Conservation (phyloP, 306 rosid genomes). For the Trifolium pratense region DNA sequence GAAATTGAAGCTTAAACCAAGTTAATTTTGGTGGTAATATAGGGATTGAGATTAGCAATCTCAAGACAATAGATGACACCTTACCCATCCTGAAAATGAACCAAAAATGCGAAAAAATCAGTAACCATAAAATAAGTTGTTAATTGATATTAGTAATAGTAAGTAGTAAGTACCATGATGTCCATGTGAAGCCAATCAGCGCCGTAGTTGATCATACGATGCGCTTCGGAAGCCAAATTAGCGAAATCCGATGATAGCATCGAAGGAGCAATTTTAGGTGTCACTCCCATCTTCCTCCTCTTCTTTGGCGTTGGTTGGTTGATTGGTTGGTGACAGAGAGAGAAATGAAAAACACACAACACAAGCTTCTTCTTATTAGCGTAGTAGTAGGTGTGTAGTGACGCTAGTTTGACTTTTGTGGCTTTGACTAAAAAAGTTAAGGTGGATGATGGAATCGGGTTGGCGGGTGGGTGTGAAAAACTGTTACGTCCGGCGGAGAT, state of each 20-base stretch:
- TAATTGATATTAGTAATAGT: neutral
- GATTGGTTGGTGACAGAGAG: too few species aligned
- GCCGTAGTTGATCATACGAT: conserved; percentile 72
- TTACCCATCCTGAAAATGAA: conserved; percentile 93
- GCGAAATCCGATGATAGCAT: conserved; percentile 97
- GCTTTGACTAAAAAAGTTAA: too few species aligned
- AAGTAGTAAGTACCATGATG: conserved; percentile 96
- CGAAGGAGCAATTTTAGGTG: conserved; percentile 93
- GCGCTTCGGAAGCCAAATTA: conserved; percentile 91
- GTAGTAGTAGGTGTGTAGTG: too few species aligned
- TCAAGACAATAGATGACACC: conserved; percentile 44
- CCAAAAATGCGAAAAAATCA: conserved; percentile 39
- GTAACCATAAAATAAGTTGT: neutral
- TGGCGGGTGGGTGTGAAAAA: too few species aligned
- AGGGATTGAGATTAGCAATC: too few species aligned
- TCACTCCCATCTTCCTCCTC: conserved; percentile 41
- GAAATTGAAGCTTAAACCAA: conserved; percentile 41
- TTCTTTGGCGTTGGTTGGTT: too few species aligned
- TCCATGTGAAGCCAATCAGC: conserved; percentile 99
- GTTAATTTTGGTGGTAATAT: conserved; percentile 29
- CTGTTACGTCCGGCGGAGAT: too few species aligned
- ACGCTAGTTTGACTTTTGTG: too few species aligned
- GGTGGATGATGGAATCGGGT: too few species aligned
- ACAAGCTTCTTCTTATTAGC: too few species aligned
- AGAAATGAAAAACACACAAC: too few species aligned